Base-by-base conservation (phyloP, 345 rosid species). In the Gossypium arboreum region DNA sequence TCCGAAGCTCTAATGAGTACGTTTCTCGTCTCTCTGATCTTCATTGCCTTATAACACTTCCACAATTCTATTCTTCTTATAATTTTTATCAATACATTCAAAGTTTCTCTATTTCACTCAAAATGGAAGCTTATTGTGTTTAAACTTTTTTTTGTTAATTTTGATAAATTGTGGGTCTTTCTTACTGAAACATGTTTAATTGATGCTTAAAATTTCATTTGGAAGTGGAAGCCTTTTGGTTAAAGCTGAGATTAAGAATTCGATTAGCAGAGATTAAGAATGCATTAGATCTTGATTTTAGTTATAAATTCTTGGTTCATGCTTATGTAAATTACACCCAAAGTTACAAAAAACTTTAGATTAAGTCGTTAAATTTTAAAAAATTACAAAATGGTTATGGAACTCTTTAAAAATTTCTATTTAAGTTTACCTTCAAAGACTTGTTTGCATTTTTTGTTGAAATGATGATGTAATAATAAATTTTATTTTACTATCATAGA, bases 1-100 rank as follows among this genome's bases (percentile, higher is more conserved):
- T 95, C 97, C 70, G 99, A 95, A 85, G 98, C 97, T 34, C 81
- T 93, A 27, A 93, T 93, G 98, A 98, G 99, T 95, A 60, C 39
- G 88, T 67, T 68, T 18, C 67, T 47, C 62, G 27, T 8, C 4
- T 25, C 24, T 55, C 3, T 56, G 24, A 24, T 2, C 60, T 18
- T 56, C 60, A 56, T 56, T 56, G 22, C 22, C 9, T 18, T 18
- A 7, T 56, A 56, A 56, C 60, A 18, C 60, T n/a, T 18, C 60
- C 60, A 18, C 4, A 47, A 18, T 44, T 10, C 45, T 12, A 51
- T 60, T 43, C 18, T 25, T 20, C 4, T 34, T 34, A 2, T 51
- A 24, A 5, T 39, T 57, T 41, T 24, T 24, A n/a, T 34, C 1
- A 25, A 48, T 25, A 4, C 15, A 50, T 25, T 48, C 44, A 16